Base-by-base conservation (phyloP, 116 monocot species). In the Cymodocea nodosa region DNA sequence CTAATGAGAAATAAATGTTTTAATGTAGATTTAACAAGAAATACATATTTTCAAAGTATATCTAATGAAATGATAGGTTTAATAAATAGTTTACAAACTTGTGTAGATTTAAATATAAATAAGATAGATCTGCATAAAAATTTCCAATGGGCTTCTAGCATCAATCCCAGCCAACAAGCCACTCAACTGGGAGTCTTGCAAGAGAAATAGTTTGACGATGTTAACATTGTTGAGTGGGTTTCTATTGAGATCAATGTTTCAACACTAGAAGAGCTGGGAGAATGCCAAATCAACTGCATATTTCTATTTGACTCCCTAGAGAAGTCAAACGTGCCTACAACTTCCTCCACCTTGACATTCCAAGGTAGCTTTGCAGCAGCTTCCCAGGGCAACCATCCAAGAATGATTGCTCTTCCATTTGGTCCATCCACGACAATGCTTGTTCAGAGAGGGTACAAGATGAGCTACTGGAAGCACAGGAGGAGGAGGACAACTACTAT, bases 151-250 rank as follows among this genome's bases (percentile, higher is more conserved):
- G 57, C 70, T 90, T 20, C 79, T 87, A 1, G 95, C 95, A 11
- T 87, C 91, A 30, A 97, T 91, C 2, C 87, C 90, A 15, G 70
- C 79, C 25, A 97, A 90, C 64, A 87, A 87, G 3, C 90, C 95
- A 2, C 72, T n/a, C n/a, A n/a, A n/a, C n/a, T n/a, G n/a, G n/a
- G n/a, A n/a, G n/a, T n/a, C n/a, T n/a, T n/a, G n/a, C n/a, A n/a
- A n/a, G n/a, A n/a, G n/a, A n/a, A n/a, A n/a, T n/a, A n/a, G n/a
- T n/a, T n/a, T n/a, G n/a, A n/a, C n/a, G n/a, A n/a, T n/a, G n/a
- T n/a, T n/a, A n/a, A 77, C 36, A 25, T 50, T 20, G 14, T 64
- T 36, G 49, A n/a, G n/a, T n/a, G 23, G 20, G 11, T 16, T 34
- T n/a, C n/a, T n/a, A n/a, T 37, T 37, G 37, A 4, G 2, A 6